A percentile compares a stretch with the other conserved stretches of the same genome.
phyloP scores from a whole-genome alignment of 129 eudicot genomes.

The Silybum marianum region DNA sequence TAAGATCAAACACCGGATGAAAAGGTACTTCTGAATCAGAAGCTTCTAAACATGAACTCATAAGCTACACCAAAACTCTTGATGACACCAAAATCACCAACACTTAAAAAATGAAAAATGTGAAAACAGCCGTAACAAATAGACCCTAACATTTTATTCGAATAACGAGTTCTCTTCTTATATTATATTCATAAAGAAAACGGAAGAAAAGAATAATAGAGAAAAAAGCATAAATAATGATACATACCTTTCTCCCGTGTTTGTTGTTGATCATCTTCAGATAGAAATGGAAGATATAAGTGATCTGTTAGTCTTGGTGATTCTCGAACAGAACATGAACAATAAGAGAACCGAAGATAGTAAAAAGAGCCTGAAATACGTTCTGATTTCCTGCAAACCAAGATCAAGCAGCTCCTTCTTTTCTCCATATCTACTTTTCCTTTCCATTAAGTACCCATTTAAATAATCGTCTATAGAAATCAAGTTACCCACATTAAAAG shows the following conservation, averaged over 20 bases:
- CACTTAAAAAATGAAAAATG: background rate
- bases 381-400: slow-evolving; percentile 70
- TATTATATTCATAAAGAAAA: too few species aligned
- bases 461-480: slow-evolving; percentile 69
- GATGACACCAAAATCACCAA: background rate
- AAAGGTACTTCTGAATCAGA: background rate
- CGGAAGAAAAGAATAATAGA: background rate
- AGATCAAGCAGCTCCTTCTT: slow-evolving; percentile 70
- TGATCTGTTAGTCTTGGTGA: slow-evolving; percentile 63
- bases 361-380: slow-evolving; percentile 72
- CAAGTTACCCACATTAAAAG: slow-evolving; percentile 42
- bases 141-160: background rate
- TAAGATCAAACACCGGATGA: too few species aligned
- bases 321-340: slow-evolving; percentile 84
- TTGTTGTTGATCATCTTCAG: slow-evolving; percentile 1
- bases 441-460: slow-evolving; percentile 64
- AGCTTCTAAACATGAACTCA: background rate
- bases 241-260: slow-evolving; percentile 18
- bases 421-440: slow-evolving; percentile 66
- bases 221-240: background rate
- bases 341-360: slow-evolving; percentile 62
- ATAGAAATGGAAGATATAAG: slow-evolving; percentile 44
- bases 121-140: background rate
- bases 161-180: background rate
- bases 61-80: background rate